Evolutionary conservation across 345 rosid genomes (phyloP).

Genomic region (Hibiscus syriacus): DNA sequence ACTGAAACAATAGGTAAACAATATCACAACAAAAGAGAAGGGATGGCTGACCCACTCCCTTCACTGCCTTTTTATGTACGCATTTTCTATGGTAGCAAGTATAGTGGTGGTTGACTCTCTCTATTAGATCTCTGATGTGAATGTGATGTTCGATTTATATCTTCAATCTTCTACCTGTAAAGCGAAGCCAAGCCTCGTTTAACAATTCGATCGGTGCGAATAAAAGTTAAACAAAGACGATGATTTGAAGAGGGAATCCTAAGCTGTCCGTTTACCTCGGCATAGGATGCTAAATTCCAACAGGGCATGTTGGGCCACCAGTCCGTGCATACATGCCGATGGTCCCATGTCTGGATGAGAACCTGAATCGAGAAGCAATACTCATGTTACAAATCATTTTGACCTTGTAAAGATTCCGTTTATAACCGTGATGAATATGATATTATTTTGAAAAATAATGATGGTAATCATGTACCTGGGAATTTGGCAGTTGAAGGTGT

Average conservation of each 20-base stretch:
- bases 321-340: conserved; percentile 64
- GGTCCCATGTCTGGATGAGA: conserved; percentile 52
- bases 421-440: too few species aligned
- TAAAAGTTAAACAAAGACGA: background rate
- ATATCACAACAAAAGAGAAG: conserved; percentile 28
- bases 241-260: conserved; percentile 12
- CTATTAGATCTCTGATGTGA: conserved; percentile 27
- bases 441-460: too few species aligned
- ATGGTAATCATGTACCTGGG: conserved; percentile 41
- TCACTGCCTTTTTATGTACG: conserved; percentile 33
- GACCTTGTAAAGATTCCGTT: too few species aligned
- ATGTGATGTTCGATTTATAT: conserved; percentile 21
- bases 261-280: conserved; percentile 22
- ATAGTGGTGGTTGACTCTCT: conserved; percentile 10
- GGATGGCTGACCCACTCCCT: conserved; percentile 42
- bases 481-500: conserved; percentile 69
- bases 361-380: conserved; percentile 23
- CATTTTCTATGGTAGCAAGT: conserved; percentile 41
- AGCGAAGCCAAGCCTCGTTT: background rate
- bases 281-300: conserved; percentile 57
- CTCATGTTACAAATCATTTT: background rate
- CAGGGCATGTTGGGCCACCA: conserved; percentile 79
- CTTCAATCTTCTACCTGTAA: conserved; percentile 24
- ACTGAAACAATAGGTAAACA: conserved; percentile 20
- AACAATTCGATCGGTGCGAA: background rate